Evolutionary conservation across 2,329 filamentous ascomycete species (phyloP).

Genomic region (Ophiostoma novo-ulmi): DNA sequence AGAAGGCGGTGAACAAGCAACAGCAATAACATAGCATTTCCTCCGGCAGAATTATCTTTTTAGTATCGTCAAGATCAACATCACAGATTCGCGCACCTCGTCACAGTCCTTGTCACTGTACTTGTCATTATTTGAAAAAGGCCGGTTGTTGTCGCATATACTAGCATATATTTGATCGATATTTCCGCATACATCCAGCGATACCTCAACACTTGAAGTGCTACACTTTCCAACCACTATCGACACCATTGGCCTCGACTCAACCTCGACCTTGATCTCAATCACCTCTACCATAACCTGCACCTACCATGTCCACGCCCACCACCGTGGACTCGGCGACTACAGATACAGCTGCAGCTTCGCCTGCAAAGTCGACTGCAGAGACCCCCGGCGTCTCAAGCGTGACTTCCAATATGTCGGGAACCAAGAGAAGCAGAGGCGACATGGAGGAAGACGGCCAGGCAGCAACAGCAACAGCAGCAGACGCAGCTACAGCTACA

Average conservation of each 20-base stretch:
- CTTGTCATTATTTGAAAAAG: neutral
- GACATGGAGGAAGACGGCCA: conserved; percentile 9
- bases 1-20: neutral
- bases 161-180: neutral
- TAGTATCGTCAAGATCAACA: neutral
- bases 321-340: neutral
- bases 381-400: neutral
- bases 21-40: neutral
- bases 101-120: neutral
- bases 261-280: neutral
- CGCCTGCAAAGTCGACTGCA: neutral
- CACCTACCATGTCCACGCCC: neutral
- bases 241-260: neutral
- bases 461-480: neutral
- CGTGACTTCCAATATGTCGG: neutral
- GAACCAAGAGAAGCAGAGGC: conserved; percentile 14
- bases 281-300: neutral
- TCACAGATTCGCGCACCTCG: neutral
- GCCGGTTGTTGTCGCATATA: neutral
- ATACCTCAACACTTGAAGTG: neutral
- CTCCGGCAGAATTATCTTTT: conserved; percentile 10
- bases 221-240: neutral
- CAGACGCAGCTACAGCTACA: neutral
- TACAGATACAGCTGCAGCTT: neutral
- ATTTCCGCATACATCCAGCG: neutral